A percentile compares a stretch with the other conserved stretches of the same genome.
Evolutionary conservation across 352 stramenopile species (phyloP).

Genomic region (Phytopythium ostracodes): DNA sequence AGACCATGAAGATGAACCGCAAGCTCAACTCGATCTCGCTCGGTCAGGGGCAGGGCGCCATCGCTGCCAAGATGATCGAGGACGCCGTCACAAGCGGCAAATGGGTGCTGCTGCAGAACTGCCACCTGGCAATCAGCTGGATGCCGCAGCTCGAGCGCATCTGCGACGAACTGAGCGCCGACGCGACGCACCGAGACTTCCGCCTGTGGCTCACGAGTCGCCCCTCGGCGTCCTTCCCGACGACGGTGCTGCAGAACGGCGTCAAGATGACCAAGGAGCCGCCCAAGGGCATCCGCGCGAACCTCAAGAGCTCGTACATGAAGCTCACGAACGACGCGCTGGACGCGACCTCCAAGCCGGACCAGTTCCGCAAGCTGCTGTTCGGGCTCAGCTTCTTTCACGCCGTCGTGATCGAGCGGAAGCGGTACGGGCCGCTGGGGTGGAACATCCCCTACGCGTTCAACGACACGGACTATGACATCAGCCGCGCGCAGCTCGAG

Average conservation of each 20-base stretch:
- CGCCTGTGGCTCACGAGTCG: conserved; percentile 94
- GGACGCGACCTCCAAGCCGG: conserved; percentile 78
- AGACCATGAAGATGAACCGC: conserved; percentile 74
- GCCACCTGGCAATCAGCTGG: conserved; percentile 93
- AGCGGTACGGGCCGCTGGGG: conserved; percentile 92
- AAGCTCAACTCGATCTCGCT: conserved; percentile 93
- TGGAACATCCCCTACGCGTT: conserved; percentile 98
- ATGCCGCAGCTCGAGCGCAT: conserved; percentile 94
- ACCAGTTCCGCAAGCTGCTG: conserved; percentile 92
- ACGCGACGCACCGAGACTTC: conserved; percentile 90
- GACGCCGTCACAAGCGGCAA: conserved; percentile 84
- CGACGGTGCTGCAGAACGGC: conserved; percentile 92
- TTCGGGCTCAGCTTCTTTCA: conserved; percentile 93
- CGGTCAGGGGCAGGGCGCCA: conserved; percentile 90
- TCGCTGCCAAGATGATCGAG: conserved; percentile 90
- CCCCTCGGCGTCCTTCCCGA: conserved; percentile 83
- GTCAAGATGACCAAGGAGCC: conserved; percentile 98
- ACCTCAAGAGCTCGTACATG: conserved; percentile 93
- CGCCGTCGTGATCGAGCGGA: conserved; percentile 91
- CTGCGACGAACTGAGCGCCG: conserved; percentile 87
- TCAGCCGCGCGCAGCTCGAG: conserved; percentile 79
- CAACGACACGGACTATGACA: conserved; percentile 95
- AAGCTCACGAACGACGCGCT: conserved; percentile 92
- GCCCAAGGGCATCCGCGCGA: conserved; percentile 91
- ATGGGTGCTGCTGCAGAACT: conserved; percentile 95